Evolutionary conservation across 1,284 basidiomycete genomes (phyloP).

Genomic region (Heliocybe sulcata): DNA sequence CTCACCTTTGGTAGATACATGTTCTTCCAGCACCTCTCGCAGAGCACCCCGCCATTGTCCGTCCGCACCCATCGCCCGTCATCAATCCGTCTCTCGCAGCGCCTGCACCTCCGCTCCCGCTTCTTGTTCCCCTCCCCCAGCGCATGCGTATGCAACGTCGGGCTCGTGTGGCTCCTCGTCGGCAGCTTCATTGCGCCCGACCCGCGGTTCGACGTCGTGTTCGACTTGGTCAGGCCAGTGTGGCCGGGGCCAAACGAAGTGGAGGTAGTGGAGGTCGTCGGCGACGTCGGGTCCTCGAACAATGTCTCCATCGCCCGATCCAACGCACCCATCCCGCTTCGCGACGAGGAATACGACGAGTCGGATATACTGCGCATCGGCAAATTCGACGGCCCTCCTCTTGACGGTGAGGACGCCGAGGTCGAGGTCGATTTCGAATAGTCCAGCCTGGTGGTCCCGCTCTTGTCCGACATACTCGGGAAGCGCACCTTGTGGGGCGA

Average conservation of each 20-base stretch:
- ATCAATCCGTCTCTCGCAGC: slow-evolving; percentile 63
- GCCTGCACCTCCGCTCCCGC: slow-evolving; percentile 40
- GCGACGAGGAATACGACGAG: not conserved
- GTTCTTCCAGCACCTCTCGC: slow-evolving; percentile 88
- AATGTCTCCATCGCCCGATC: slow-evolving; percentile 44
- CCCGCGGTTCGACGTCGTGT: not conserved
- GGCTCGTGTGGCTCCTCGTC: slow-evolving; percentile 44
- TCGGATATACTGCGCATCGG: not conserved
- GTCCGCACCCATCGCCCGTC: slow-evolving; percentile 76
- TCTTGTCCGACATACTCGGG: not conserved
- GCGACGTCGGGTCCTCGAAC: slow-evolving; percentile 33
- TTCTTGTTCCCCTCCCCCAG: slow-evolving; percentile 3
- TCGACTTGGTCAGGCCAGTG: slow-evolving; percentile 1
- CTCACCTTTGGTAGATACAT: slow-evolving; percentile 86
- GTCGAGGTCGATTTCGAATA: not conserved
- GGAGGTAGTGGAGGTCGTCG: slow-evolving; percentile 9
- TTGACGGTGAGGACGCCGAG: not conserved
- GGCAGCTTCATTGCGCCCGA: slow-evolving; percentile 38
- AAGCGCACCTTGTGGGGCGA: not conserved
- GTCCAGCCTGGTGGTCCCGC: not conserved
- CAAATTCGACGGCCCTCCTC: not conserved
- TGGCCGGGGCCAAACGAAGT: not conserved
- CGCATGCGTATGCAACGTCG: slow-evolving; percentile 22
- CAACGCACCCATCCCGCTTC: slow-evolving; percentile 23
- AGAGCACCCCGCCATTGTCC: slow-evolving; percentile 71